These are phyloP conservation scores for Aspergillus olivimuriae DNA, from an alignment of 495 filamentous ascomycete genomes.

Conservation along the genomic window DNA sequence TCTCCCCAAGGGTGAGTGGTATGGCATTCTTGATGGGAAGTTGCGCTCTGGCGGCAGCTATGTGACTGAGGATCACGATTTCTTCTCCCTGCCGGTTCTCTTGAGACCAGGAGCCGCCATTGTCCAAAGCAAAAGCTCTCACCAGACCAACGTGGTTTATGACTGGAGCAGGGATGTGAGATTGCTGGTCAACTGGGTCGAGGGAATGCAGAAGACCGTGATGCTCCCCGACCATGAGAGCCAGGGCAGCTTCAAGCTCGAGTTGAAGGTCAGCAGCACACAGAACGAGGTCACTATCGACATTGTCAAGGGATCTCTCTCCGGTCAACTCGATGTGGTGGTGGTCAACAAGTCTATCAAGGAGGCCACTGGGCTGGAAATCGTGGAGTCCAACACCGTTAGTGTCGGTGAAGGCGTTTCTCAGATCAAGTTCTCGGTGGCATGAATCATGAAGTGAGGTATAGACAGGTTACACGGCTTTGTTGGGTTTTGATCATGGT, in stretches of 20 bases:
- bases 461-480: too few relatives aligned
- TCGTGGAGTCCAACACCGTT: background rate
- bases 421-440: too few relatives aligned
- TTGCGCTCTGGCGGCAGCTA: slow-evolving; percentile 5
- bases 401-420: background rate
- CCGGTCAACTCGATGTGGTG: background rate
- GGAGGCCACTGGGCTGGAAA: background rate
- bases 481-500: too few relatives aligned
- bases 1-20: slow-evolving; percentile 8
- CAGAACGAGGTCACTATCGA: background rate
- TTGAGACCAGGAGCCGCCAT: slow-evolving; percentile 2
- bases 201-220: slow-evolving; percentile 8
- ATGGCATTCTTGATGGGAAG: slow-evolving; percentile 7
- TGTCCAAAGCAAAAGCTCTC: background rate
- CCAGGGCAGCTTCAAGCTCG: background rate
- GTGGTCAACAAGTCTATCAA: slow-evolving; percentile 4
- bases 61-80: slow-evolving; percentile 6
- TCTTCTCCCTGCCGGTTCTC: slow-evolving; percentile 6
- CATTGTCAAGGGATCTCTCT: slow-evolving; percentile 2
- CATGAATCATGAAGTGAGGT: too few relatives aligned
- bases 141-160: slow-evolving; percentile 2
- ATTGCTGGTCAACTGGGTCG: slow-evolving; percentile 7
- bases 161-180: slow-evolving; percentile 8
- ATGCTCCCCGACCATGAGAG: slow-evolving; percentile 6
- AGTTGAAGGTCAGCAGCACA: background rate